Percentiles rank a stretch among this genome's conserved stretches.
phyloP scores from a whole-genome alignment of 2,329 filamentous ascomycete genomes.

The Ilyonectria mors-panacis region DNA sequence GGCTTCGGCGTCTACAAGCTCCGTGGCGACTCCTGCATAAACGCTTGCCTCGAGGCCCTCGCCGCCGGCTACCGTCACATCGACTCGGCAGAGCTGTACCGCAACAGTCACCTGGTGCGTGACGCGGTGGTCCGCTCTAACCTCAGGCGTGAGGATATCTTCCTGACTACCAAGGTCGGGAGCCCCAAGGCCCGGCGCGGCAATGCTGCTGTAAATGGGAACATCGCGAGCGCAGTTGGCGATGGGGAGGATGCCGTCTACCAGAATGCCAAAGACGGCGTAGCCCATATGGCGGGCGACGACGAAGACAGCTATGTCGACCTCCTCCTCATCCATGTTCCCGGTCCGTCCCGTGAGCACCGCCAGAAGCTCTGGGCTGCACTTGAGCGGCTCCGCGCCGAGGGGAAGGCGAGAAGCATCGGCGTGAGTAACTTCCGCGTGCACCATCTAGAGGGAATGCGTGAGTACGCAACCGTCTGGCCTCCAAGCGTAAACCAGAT shows the following conservation, averaged over 20 bases:
- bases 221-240: neutral
- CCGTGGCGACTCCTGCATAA: conserved; percentile 65
- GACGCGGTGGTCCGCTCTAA: conserved; percentile 71
- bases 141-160: conserved; percentile 72
- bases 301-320: conserved; percentile 76
- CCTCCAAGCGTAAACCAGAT: conserved; percentile 83
- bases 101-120: conserved; percentile 78
- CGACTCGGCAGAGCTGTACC: conserved; percentile 75
- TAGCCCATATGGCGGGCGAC: conserved; percentile 70
- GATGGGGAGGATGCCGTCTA: conserved; percentile 71
- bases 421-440: conserved; percentile 82
- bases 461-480: conserved; percentile 74
- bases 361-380: conserved; percentile 77
- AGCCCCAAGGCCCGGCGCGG: conserved; percentile 52
- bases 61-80: conserved; percentile 74
- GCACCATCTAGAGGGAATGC: conserved; percentile 78
- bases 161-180: conserved; percentile 80
- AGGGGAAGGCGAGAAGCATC: conserved; percentile 75
- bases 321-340: conserved; percentile 78
- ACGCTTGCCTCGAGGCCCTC: conserved; percentile 72
- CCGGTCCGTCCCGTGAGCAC: conserved; percentile 67
- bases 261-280: conserved; percentile 71
- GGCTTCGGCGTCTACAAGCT: conserved; percentile 82
- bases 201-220: neutral
- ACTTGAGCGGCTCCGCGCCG: conserved; percentile 72